Evolutionary conservation across 2,329 filamentous ascomycete genomes (phyloP).

Genomic region (Xylaria sp.): DNA sequence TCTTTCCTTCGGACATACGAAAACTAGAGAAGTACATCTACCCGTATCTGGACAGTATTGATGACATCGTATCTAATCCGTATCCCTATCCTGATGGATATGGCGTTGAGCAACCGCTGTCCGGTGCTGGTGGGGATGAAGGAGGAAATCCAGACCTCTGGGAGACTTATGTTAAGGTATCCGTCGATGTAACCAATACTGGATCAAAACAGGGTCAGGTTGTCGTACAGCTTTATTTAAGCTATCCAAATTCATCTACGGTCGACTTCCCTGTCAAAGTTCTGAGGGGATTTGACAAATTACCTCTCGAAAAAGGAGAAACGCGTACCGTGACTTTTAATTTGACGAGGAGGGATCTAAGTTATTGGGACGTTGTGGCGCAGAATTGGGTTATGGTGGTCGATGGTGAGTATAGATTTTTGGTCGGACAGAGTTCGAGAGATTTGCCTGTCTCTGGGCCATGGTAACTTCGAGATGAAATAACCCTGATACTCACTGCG

Average conservation of each 20-base stretch:
- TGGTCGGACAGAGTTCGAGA: conserved; percentile 52
- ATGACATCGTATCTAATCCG: conserved; percentile 54
- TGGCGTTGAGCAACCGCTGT: conserved; percentile 59
- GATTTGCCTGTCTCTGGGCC: conserved; percentile 41
- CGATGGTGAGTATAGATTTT: conserved; percentile 55
- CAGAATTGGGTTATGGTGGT: conserved; percentile 76
- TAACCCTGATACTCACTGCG: background rate
- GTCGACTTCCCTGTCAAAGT: conserved; percentile 74
- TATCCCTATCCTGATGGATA: conserved; percentile 68
- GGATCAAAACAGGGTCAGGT: conserved; percentile 56
- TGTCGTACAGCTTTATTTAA: conserved; percentile 60
- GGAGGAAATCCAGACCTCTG: conserved; percentile 75
- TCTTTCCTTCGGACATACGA: conserved; percentile 71
- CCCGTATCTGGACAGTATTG: conserved; percentile 69
- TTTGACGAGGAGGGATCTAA: conserved; percentile 74
- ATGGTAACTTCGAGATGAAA: conserved; percentile 34
- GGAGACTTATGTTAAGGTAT: conserved; percentile 62
- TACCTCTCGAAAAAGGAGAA: conserved; percentile 65
- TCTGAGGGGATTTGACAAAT: conserved; percentile 79
- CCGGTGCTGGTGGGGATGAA: conserved; percentile 74
- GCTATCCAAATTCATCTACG: conserved; percentile 50
- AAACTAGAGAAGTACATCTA: conserved; percentile 77
- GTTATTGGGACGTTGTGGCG: conserved; percentile 73
- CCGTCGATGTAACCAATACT: conserved; percentile 64
- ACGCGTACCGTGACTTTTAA: conserved; percentile 64